A percentile compares a stretch with the other conserved stretches of the same genome.
Conservation (phyloP, 2,329 filamentous ascomycete genomes). For the Nannizziopsis arthrosporioides region DNA sequence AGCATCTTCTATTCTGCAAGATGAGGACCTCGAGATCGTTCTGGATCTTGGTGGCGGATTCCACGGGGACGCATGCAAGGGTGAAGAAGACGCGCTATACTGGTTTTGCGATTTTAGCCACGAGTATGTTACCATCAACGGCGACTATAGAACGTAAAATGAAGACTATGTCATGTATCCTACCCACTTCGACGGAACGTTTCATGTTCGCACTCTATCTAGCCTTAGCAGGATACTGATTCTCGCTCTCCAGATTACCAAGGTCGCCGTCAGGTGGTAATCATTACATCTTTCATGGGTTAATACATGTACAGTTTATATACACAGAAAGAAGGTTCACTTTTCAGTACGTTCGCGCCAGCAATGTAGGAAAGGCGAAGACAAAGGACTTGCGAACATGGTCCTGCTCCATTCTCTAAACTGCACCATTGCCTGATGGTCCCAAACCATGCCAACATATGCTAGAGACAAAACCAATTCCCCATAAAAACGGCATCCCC, state of each 20-base stretch:
- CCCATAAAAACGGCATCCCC: constrained; percentile 5
- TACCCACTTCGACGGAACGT: no score
- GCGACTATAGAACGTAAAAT: constrained; percentile 50
- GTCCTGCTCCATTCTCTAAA: background rate
- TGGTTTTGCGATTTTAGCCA: constrained; percentile 60
- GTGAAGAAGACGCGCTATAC: constrained; percentile 44
- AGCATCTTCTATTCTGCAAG: constrained; percentile 48
- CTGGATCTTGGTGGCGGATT: constrained; percentile 46
- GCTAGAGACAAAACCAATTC: constrained; percentile 9
- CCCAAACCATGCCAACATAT: background rate
- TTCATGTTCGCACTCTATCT: no score
- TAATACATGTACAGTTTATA: constrained; percentile 6
- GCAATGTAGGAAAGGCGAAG: background rate
- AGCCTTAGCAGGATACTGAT: no score
- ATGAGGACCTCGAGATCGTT: constrained; percentile 51
- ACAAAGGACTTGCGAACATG: constrained; percentile 1
- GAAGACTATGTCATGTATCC: background rate
- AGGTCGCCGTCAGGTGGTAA: background rate
- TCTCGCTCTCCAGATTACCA: no score
- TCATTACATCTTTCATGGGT: constrained; percentile 6
- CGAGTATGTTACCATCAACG: constrained; percentile 59
- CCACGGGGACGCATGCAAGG: constrained; percentile 30
- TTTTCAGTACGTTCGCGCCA: constrained; percentile 22
- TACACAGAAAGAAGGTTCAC: constrained; percentile 14
- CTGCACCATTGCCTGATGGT: background rate